A percentile compares a stretch with the other conserved stretches of the same genome.
phyloP scores from a whole-genome alignment of 805 yeast genomes.

The Priceomyces melissophilus region DNA sequence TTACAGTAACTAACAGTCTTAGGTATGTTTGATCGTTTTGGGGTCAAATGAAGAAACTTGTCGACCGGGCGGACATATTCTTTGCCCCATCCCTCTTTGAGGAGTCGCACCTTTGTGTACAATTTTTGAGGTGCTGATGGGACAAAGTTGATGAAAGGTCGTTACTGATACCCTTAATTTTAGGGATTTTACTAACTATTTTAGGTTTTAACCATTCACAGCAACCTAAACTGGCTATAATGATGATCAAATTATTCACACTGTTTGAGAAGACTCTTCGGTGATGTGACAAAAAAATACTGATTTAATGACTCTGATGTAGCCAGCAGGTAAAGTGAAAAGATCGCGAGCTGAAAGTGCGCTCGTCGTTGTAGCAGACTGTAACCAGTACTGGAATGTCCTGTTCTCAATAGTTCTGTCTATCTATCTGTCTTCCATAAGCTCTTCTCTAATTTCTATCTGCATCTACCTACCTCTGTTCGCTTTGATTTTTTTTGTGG shows the following conservation, averaged over 20 bases:
- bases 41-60: slow-evolving; percentile 35
- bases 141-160: slow-evolving; percentile 46
- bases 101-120: slow-evolving; percentile 49
- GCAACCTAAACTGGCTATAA: slow-evolving; percentile 17
- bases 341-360: too few species aligned
- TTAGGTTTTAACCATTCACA: slow-evolving; percentile 17
- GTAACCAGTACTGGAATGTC: too few species aligned
- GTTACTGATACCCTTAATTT: slow-evolving; percentile 27
- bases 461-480: too few species aligned
- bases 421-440: too few species aligned
- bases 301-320: slow-evolving; percentile 48
- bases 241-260: slow-evolving; percentile 48
- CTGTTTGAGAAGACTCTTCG: slow-evolving; percentile 41
- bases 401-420: too few species aligned
- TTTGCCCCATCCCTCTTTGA: slow-evolving; percentile 33
- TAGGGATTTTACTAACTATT: slow-evolving; percentile 1
- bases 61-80: slow-evolving; percentile 54
- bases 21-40: slow-evolving; percentile 6
- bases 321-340: background rate
- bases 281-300: slow-evolving; percentile 38
- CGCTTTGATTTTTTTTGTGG: too few species aligned
- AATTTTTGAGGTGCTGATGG: slow-evolving; percentile 38
- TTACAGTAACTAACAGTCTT: slow-evolving; percentile 15
- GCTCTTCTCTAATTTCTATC: too few species aligned
- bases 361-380: too few species aligned